These are phyloP conservation scores for Neofusicoccum umdonicola DNA, from an alignment of 2,329 filamentous ascomycete genomes.

Conservation along the genomic window DNA sequence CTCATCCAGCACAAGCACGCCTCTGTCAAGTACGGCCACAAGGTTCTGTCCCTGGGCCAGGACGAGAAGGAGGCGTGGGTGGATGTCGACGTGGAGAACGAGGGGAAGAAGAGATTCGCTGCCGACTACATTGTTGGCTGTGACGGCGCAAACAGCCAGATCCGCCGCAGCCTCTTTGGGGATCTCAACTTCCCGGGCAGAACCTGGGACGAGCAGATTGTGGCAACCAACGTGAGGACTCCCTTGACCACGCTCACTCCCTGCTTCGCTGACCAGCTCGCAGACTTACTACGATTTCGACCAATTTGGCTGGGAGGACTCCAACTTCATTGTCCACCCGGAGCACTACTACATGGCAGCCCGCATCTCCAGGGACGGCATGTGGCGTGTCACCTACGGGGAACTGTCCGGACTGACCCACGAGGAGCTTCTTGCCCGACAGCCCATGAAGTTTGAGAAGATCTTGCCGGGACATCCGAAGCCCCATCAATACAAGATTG, in stretches of 20 bases:
- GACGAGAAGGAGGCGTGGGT: conserved; percentile 20
- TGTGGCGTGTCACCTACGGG: conserved; percentile 61
- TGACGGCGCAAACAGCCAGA: conserved; percentile 66
- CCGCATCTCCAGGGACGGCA: conserved; percentile 52
- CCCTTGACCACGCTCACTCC: conserved; percentile 11
- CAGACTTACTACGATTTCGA: conserved; percentile 59
- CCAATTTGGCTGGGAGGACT: conserved; percentile 52
- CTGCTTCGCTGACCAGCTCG: conserved; percentile 10
- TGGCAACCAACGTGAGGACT: conserved; percentile 55
- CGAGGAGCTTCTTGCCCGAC: conserved; percentile 51
- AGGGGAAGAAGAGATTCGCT: conserved; percentile 6
- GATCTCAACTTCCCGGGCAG: conserved; percentile 49
- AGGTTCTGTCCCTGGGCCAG: conserved; percentile 18
- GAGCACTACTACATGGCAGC: conserved; percentile 60
- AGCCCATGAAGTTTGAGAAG: conserved; percentile 51
- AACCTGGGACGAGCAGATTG: conserved; percentile 58
- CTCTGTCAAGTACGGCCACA: conserved; percentile 16
- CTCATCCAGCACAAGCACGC: not conserved
- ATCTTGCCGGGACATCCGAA: conserved; percentile 58
- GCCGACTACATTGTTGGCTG: conserved; percentile 61
- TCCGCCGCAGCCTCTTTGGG: conserved; percentile 32
- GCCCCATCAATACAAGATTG: conserved; percentile 53
- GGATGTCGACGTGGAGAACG: conserved; percentile 2
- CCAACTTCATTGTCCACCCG: conserved; percentile 59
- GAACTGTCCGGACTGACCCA: conserved; percentile 51